Evolutionary conservation across 164 flowering plant genomes (phyloP), one percentile per base, ranked within the genome.

Genomic region (Platanus orientalis): DNA sequence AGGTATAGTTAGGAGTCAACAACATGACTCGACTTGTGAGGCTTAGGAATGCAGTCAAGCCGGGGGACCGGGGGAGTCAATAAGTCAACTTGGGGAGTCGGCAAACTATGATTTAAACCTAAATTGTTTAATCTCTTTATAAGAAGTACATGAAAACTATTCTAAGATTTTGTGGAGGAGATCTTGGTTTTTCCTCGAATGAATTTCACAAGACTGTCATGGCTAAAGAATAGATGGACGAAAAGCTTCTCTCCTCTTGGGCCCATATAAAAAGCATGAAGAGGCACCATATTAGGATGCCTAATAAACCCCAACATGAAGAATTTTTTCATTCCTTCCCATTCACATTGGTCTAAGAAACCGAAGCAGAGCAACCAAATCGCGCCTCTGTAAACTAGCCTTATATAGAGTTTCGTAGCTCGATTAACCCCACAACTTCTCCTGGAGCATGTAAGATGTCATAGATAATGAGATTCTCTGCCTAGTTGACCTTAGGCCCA

Each of bases 371-470:
- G 75, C 75, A 58, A 89, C 53, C 0, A 69, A 60, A 60, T 68
- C 66, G 32, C 47, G 76, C 66, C 77, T 57, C 72, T 75, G 72
- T 71, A 94, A 65, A 58, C 70, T 64, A 1, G 98, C 98, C 67
- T 72, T 82, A 61, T 94, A 94, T 67, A 94, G 56, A 0, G 98
- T 94, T 20, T 97, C 98, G 63, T 83, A 86, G 52, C 82, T 78
- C 6, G 96, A 91, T 68, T 89, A 91, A n/a, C 44, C 98, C 96
- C 0, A 91, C 86, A 26, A 94, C 98, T 62, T 94, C 97, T 6
- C 98, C 98, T 0, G 96, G 93, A 29, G 98, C 96, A 57, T 94
- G 97, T 39, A 94, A 69, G 17, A 94, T 89, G 61, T 91, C 98
- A 49, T 60, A 54, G 1, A 85, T 75, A 4, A 81, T 81, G 0